Evolutionary conservation across 768 basidiomycete genomes (phyloP), one percentile per base, ranked within the genome.

Genomic region (Rhodosporidiobolus odoratus): DNA sequence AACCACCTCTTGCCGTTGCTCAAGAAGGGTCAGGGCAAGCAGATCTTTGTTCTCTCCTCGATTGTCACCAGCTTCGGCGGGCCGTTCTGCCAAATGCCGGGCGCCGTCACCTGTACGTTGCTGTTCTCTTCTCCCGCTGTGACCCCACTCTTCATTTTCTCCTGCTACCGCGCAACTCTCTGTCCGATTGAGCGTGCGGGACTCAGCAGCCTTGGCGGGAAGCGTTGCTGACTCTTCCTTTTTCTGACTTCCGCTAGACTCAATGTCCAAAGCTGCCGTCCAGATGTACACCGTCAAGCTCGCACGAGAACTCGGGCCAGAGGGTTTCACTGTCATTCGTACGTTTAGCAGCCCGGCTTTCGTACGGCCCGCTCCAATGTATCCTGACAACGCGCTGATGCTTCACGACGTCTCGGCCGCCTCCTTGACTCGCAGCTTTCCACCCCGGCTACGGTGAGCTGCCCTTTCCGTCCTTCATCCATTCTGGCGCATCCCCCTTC

Each of bases 1-100:
- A 80, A 81, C 74, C 75, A 75, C 7, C 81, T 83, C 77, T 78
- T 83, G 12, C 82, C 82, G 17, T 77, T 83, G 30, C 75, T 83
- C 48, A 50, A 58, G 13, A 27, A 58, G 38, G 70, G 67, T 15
- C 0, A 41, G 12, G 57, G 27, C 27, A 75, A 72, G 62, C 61
- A 68, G 57, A 67, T 75, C 58, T 65, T 66, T 32, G 62, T 68
- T n/a, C 48, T 54, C 34, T 50, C 52, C 7, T 60, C 53, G 8
- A 47, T 59, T 17, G 16, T 65, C 48, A 70, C 54, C 7, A 45
- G 38, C 1, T 27, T 75, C 34, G 50, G 58, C 6, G 68, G 57
- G 13, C 35, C 58, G n/a, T 38, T 23, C 7, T n/a, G 54, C 15
- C n/a, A 64, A n/a, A 3, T 25, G 2, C 32, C 56, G 5, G 35